Conservation (phyloP, 345 rosid genomes). For the Hevea brasiliensis region DNA sequence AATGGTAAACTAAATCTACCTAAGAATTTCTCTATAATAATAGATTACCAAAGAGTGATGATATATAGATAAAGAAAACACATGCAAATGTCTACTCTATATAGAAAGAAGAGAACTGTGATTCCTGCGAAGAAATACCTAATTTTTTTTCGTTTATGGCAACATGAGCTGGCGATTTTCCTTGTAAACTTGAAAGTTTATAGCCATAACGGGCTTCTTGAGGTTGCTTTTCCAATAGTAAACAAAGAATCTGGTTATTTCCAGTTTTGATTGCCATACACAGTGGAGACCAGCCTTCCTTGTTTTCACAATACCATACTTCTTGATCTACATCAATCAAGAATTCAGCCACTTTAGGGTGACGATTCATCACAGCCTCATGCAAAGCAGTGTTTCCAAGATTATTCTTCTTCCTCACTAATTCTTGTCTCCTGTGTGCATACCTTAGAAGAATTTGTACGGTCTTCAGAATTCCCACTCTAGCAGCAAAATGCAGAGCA, state of each 20-base stretch:
- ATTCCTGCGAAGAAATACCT: too few relatives aligned
- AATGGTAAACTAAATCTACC: too few relatives aligned
- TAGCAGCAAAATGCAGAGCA: constrained; percentile 16
- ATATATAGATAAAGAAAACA: too few relatives aligned
- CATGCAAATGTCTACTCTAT: too few relatives aligned
- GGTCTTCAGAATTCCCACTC: background rate
- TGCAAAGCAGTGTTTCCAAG: constrained; percentile 11
- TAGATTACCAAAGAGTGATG: too few relatives aligned
- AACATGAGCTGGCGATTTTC: background rate
- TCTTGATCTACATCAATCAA: background rate
- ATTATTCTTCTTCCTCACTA: background rate
- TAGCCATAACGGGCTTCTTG: too few relatives aligned
- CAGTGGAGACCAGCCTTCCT: background rate
- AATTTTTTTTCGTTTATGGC: background rate
- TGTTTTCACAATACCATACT: background rate
- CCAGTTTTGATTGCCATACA: background rate
- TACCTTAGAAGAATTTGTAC: background rate
- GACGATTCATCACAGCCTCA: background rate
- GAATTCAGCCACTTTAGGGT: background rate
- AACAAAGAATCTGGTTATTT: background rate
- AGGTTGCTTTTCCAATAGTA: too few relatives aligned
- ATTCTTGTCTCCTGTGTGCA: too few relatives aligned
- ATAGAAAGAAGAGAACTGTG: too few relatives aligned
- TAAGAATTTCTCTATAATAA: too few relatives aligned
- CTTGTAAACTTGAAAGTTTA: background rate